A percentile compares a stretch with the other conserved stretches of the same genome.
phyloP scores from a whole-genome alignment of 179 eudicot species.

The Actinidia arguta region DNA sequence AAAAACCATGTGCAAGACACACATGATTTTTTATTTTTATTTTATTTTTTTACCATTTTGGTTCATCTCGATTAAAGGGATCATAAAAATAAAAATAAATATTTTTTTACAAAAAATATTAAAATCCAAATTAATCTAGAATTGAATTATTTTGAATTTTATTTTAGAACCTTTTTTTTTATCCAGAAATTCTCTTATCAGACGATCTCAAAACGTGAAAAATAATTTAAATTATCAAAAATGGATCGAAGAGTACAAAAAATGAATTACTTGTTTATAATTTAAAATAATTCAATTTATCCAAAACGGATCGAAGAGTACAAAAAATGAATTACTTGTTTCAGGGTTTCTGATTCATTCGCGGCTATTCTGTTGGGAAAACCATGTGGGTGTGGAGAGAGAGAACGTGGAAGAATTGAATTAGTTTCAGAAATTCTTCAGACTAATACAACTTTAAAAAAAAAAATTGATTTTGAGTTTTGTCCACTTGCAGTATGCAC shows the following conservation, averaged over 20 bases:
- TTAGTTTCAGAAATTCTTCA: constrained; percentile 3
- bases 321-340: constrained; percentile 20
- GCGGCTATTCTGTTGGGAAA: constrained; percentile 30
- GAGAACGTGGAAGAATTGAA: constrained; percentile 41
- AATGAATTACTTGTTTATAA: background rate
- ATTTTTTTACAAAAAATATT: background rate
- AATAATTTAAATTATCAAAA: no score
- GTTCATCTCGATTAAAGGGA: no score
- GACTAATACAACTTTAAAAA: background rate
- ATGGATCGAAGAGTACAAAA: background rate
- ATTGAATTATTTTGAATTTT: background rate
- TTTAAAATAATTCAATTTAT: constrained; percentile 16
- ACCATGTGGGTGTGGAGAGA: constrained; percentile 43
- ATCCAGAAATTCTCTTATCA: no score
- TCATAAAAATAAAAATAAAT: no score
- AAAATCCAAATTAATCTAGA: background rate
- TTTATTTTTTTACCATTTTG: no score
- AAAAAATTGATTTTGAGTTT: background rate
- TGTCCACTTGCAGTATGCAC: constrained; percentile 23
- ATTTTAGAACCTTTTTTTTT: background rate
- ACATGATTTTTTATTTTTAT: no score
- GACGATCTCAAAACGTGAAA: background rate
- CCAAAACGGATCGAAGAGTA: background rate
- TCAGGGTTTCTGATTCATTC: constrained; percentile 25
- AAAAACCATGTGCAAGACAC: constrained; percentile 31